Evolutionary conservation across 495 filamentous ascomycete species (phyloP).

Genomic region (Pseudotulostoma volvatum): DNA sequence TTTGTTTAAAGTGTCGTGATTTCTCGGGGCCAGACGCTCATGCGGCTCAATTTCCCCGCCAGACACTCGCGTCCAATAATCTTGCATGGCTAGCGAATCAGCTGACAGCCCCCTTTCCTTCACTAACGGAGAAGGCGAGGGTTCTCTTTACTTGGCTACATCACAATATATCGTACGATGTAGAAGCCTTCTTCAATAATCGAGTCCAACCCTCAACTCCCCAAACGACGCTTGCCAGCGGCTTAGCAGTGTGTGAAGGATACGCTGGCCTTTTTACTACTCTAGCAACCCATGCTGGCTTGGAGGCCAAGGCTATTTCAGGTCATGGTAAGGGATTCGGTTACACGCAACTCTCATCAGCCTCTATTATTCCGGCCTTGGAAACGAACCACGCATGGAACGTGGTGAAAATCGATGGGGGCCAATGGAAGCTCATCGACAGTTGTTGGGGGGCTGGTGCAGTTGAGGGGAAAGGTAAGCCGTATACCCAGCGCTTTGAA

Average conservation of each 20-base stretch:
- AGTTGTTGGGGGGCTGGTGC: constrained; percentile 81
- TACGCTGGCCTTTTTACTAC: constrained; percentile 72
- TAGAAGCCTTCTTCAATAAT: constrained; percentile 54
- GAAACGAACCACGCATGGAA: constrained; percentile 74
- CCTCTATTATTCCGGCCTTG: constrained; percentile 41
- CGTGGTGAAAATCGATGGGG: constrained; percentile 67
- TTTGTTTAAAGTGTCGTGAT: constrained; percentile 72
- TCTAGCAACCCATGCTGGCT: constrained; percentile 55
- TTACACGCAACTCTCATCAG: constrained; percentile 36
- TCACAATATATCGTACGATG: constrained; percentile 81
- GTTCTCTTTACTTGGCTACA: constrained; percentile 91
- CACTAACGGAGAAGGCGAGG: constrained; percentile 74
- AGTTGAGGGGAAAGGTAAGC: constrained; percentile 28
- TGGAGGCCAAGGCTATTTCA: constrained; percentile 49
- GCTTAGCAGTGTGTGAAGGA: constrained; percentile 78
- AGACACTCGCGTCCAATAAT: constrained; percentile 48
- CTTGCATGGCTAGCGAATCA: constrained; percentile 54
- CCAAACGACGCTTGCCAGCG: constrained; percentile 46
- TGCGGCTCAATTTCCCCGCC: constrained; percentile 58
- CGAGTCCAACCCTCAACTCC: constrained; percentile 51
- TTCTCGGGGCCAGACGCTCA: constrained; percentile 67
- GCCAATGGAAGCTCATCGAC: constrained; percentile 84
- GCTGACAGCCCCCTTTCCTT: constrained; percentile 65
- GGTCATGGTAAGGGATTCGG: constrained; percentile 86
- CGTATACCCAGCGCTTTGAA: constrained; percentile 52